Conservation (phyloP, 1,284 basidiomycete genomes). For the Cutaneotrichosporon cyanovorans region DNA sequence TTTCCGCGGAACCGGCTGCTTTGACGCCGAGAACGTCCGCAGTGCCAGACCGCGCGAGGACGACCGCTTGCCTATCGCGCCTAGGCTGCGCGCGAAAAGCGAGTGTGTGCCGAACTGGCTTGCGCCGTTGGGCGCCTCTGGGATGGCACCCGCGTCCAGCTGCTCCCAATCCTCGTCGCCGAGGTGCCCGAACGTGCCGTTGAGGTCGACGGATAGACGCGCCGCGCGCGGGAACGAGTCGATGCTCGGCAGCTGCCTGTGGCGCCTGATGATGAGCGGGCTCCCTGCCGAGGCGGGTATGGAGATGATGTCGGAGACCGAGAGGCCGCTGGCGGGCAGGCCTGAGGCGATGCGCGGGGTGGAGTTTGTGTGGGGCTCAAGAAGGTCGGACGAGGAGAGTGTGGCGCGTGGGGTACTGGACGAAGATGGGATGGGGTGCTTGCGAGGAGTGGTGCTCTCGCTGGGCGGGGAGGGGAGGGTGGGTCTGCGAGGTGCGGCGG, state of each 20-base stretch:
- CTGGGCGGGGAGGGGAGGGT: too few species aligned
- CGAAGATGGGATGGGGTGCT: too few species aligned
- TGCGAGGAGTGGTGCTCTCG: too few species aligned
- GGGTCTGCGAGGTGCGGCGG: too few species aligned
- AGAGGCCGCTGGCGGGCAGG: conserved; percentile 13
- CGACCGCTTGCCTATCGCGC: conserved; percentile 23
- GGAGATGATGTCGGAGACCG: conserved; percentile 18
- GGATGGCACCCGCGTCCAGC: conserved; percentile 13
- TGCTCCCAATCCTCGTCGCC: conserved; percentile 37
- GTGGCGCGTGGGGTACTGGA: too few species aligned
- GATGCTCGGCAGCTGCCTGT: conserved; percentile 14
- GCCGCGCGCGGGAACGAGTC: conserved; percentile 14
- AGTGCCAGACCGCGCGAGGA: conserved; percentile 17
- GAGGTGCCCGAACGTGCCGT: conserved; percentile 28
- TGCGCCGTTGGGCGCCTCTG: conserved; percentile 25
- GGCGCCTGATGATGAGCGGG: conserved; percentile 16
- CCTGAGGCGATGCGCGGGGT: conserved; percentile 9
- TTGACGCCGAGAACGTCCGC: conserved; percentile 8
- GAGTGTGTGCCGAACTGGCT: conserved; percentile 14
- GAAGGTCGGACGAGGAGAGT: too few species aligned
- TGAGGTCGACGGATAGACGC: conserved; percentile 32
- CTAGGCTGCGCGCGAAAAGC: conserved; percentile 15
- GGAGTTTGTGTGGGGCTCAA: too few species aligned
- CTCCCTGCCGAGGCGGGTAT: conserved; percentile 7
- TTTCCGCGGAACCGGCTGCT: conserved; percentile 12